Percentiles rank a stretch among this genome's conserved stretches.
phyloP scores from a whole-genome alignment of 495 filamentous ascomycete species.

The Annulohypoxylon bovei region DNA sequence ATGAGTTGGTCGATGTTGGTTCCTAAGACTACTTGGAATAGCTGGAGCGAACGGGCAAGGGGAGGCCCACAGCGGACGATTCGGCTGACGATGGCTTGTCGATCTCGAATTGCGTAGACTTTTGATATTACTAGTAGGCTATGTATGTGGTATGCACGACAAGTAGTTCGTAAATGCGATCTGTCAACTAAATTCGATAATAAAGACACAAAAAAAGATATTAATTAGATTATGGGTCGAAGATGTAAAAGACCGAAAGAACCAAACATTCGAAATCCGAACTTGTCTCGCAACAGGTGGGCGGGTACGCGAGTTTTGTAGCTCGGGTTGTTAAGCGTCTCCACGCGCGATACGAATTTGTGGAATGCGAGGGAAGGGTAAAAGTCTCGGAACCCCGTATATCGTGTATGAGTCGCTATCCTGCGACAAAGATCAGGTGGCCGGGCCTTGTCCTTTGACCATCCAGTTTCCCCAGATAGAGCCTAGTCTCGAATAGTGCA shows the following conservation, averaged over 20 bases:
- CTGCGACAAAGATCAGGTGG: slow-evolving; percentile 41
- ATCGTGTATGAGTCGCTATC: slow-evolving; percentile 41
- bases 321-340: slow-evolving; percentile 41
- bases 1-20: slow-evolving; percentile 19
- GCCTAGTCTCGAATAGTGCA: slow-evolving; percentile 9
- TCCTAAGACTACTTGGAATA: slow-evolving; percentile 19
- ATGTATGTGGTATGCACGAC: slow-evolving; percentile 10
- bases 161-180: slow-evolving; percentile 16
- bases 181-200: slow-evolving; percentile 12
- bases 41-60: slow-evolving; percentile 18
- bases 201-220: slow-evolving; percentile 13
- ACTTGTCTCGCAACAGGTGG: slow-evolving; percentile 40
- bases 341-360: slow-evolving; percentile 51
- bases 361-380: slow-evolving; percentile 47
- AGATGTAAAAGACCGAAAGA: slow-evolving; percentile 21
- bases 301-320: slow-evolving; percentile 48
- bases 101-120: slow-evolving; percentile 20
- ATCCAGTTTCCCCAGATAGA: not conserved
- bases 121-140: slow-evolving; percentile 24
- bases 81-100: slow-evolving; percentile 22
- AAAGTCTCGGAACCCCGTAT: slow-evolving; percentile 46
- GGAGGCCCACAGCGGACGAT: slow-evolving; percentile 32
- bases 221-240: slow-evolving; percentile 27
- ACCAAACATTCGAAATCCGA: slow-evolving; percentile 12
- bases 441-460: slow-evolving; percentile 27